Evolutionary conservation across 179 eudicot species (phyloP), one percentile per base, ranked within the genome.

Genomic region (Beta macrorhiza): DNA sequence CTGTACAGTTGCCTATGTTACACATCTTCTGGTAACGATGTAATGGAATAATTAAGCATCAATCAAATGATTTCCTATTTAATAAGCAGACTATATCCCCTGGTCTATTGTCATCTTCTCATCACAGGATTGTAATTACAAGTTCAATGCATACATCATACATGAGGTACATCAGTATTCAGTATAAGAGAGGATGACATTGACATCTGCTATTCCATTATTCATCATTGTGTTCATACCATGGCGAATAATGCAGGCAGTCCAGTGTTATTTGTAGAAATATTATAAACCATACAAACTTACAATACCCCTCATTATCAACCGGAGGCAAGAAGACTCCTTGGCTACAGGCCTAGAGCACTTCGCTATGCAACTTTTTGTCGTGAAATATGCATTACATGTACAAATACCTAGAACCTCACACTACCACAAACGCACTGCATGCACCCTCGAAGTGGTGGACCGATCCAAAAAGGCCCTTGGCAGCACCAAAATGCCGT

Each of bases 401-500:
- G 14, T 55, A 67, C 74, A 73, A 37, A 57, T 25, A 17, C 56
- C 67, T 49, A 37, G 52, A 9, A n/a, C 22, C 61, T 88, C 83
- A 88, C 37, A 78, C 52, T 7, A 96, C 97, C 58, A 96, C 94
- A 87, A 96, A 96, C 56, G 98, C 98, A 81, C 94, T 90, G 20
- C 97, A 93, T 25, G 90, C 79, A 76, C 99, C 99, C 64, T 87
- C 89, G 57, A 96, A 96, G 88, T 94, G 97, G 75, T 73, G 89
- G 49, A 88, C 85, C 9, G 95, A 86, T 1, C 99, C 96, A 53
- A 91, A 72, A 22, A 96, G 87, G 51, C 86, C 76, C 85, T 92
- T 96, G 0, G 98, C 80, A 73, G 98, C 99, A 65, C 99, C 99
- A 80, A 94, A 96, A 85, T 96, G 99, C 64, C 85, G 87, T 61